Evolutionary conservation across 768 basidiomycete genomes (phyloP), one percentile per base, ranked within the genome.

Genomic region (Rhizopogon sp.): DNA sequence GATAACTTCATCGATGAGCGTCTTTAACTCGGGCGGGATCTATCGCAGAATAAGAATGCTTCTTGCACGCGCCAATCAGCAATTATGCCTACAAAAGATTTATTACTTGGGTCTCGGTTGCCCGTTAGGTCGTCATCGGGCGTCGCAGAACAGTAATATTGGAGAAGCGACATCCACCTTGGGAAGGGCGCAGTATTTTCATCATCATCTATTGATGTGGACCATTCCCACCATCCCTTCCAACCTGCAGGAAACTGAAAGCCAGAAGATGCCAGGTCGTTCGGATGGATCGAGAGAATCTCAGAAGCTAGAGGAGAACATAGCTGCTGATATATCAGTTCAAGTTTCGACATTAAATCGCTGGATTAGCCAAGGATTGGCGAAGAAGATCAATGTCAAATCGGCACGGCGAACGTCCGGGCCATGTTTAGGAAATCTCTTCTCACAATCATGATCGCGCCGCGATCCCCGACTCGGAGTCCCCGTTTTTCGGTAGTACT

Each of bases 271-370:
- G 65, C 64, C 39, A 72, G 59, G 54, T 79, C 75, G 62, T 82
- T 82, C 28, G 81, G 81, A 57, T 82, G 81, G 16, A 66, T 67
- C 39, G 60, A 61, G n/a, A 82, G 69, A 20, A 82, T 33, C 20
- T 49, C 47, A 35, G 47, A 49, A 49, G 47, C 33, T 3, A 8
- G 33, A 9, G 20, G 47, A 37, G 47, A 49, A 49, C 47, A 49
- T 14, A 49, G 5, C 35, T 37, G 47, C 14, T 49, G 47, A 49
- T 49, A 49, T 49, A 49, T 49, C 47, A 35, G 33, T 49, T 37
- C 47, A n/a, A 49, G 47, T 22, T 49, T 49, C 20, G 47, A 49
- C 47, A 49, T 47, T 35, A 33, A 33, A 8, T 47, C 31, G 20
- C 11, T 47, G 47, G 33, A 49, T 35, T 35, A 33, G 31, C 31